Base-by-base conservation (phyloP, 345 rosid genomes). In the Populus simonii region DNA sequence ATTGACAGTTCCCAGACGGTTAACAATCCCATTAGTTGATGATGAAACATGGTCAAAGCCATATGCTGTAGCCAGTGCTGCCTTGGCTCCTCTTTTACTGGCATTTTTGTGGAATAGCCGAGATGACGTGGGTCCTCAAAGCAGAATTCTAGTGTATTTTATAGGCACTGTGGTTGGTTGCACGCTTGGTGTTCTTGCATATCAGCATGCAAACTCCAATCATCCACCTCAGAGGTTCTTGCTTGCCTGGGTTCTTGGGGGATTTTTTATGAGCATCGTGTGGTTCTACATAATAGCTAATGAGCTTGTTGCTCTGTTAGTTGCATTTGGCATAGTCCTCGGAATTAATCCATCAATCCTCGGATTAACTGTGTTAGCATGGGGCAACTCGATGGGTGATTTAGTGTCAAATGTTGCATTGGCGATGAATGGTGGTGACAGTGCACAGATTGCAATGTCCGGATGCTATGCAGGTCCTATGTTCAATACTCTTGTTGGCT, bases 371-470 rank as follows among this genome's bases (percentile, higher is more conserved):
- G 92, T 94, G 35, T 81, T 94, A 68, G 97, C 98, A 17, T 93
- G 97, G 98, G 97, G 97, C 16, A 92, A 92, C 81, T 94, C 98
- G 12, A 93, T 94, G 97, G 98, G 98, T 31, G 97, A 94, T 88
- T 78, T 94, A 72, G 93, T 89, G 51, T 94, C 98, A 0, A 94
- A 90, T 68, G 87, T 93, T 75, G 94, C 97, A 5, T 78, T 92
- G 36, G 89, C 97, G 18, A 83, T 88, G 87, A 88, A 90, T 66
- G 94, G 97, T 18, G 94, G 89, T 5, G 97, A 92, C 71, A 83
- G 96, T 9, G 86, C 87, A 62, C 97, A 94, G 81, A 94, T 94
- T 70, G 97, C 98, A 4, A 65, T 90, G 62, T 94, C 97, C 0
- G 98, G 98, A 68, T 92, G 97, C 83, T 94, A 92, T 74, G 98